These are phyloP conservation scores for Carex myosuroides DNA, from an alignment of 176 grass and related monocot genomes.

Conservation along the genomic window DNA sequence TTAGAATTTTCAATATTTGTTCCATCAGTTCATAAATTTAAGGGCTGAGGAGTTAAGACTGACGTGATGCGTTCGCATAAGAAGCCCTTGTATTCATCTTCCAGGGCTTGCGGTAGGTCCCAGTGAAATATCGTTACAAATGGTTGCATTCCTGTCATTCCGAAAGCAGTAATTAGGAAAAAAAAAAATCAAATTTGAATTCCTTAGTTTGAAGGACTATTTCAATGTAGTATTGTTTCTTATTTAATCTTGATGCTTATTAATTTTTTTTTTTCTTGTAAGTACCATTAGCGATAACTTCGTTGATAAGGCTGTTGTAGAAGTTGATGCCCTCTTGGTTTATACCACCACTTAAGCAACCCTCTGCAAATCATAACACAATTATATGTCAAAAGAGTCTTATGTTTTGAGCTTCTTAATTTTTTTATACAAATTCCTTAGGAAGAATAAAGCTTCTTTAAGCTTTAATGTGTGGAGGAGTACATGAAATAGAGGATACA, in stretches of 20 bases:
- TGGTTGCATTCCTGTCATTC: constrained; percentile 39
- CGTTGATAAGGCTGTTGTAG: constrained; percentile 71
- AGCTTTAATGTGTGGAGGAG: background rate
- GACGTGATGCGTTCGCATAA: constrained; percentile 54
- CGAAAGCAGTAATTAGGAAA: background rate
- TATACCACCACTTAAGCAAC: constrained; percentile 47
- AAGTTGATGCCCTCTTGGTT: constrained; percentile 53
- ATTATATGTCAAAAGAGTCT: background rate
- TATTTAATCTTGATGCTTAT: background rate
- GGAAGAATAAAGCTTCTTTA: background rate
- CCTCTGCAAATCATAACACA: constrained; percentile 31
- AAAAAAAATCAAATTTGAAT: background rate
- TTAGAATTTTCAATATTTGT: background rate
- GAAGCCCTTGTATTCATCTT: constrained; percentile 63
- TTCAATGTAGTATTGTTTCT: background rate
- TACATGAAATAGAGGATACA: background rate
- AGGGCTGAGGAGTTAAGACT: background rate
- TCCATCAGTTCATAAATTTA: background rate
- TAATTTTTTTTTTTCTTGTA: background rate
- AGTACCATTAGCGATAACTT: constrained; percentile 42
- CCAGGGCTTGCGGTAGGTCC: constrained; percentile 59
- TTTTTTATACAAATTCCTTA: background rate
- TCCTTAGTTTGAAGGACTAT: background rate
- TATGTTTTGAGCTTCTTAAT: background rate
- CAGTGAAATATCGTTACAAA: constrained; percentile 70